phyloP scores from a whole-genome alignment of 73 alveolate species.

The Uronychia setigera region DNA sequence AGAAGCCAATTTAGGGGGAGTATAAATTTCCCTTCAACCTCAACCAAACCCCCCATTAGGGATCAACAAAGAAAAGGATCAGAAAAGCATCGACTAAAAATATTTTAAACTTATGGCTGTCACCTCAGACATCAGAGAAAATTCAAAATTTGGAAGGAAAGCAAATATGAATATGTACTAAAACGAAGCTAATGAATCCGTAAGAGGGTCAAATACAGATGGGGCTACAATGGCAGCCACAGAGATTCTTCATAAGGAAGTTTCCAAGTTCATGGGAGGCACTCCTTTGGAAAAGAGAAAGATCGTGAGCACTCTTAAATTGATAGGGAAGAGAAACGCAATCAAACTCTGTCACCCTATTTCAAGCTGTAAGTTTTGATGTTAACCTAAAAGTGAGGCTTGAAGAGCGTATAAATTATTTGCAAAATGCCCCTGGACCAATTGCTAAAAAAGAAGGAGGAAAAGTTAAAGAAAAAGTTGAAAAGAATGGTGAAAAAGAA shows the following conservation, averaged over 20 bases:
- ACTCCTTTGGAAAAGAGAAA: neutral
- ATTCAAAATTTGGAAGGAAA: neutral
- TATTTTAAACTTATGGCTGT: neutral
- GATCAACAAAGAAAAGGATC: too few species aligned
- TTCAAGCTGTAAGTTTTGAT: neutral
- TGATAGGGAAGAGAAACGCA: neutral
- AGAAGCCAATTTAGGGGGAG: too few species aligned
- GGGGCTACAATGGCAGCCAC: neutral
- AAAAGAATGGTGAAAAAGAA: too few species aligned
- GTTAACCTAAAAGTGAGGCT: neutral
- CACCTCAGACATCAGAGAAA: neutral
- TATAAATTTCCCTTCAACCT: too few species aligned
- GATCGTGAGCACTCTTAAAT: neutral
- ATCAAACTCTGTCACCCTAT: neutral
- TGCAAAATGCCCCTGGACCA: neutral
- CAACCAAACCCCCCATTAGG: too few species aligned
- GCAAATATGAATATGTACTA: neutral
- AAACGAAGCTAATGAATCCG: neutral
- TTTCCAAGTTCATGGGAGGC: neutral
- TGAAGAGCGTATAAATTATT: neutral
- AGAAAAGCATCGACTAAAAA: neutral
- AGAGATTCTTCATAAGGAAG: neutral
- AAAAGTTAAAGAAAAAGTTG: neutral
- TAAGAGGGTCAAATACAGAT: neutral
- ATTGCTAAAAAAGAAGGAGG: neutral